These are phyloP conservation scores for Capsicum pubescens DNA, from an alignment of 257 asterid genomes.

Conservation along the genomic window DNA sequence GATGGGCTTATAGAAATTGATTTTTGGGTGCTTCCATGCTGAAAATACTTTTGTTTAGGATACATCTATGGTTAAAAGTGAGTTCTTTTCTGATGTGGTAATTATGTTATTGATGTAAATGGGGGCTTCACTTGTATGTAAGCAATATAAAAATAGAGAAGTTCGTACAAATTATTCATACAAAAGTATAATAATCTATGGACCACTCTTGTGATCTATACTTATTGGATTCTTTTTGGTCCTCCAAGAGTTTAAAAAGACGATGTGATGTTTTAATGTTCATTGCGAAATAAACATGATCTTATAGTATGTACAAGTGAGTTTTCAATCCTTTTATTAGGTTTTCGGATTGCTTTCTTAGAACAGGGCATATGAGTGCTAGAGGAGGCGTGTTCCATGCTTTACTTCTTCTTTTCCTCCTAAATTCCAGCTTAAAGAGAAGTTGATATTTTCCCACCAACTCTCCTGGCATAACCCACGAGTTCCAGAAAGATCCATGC, in stretches of 20 bases:
- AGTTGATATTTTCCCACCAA: not conserved
- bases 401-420: not conserved
- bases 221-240: not conserved
- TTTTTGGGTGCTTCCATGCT: not conserved
- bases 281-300: not conserved
- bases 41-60: conserved; percentile 2
- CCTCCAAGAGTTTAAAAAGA: not conserved
- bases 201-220: not conserved
- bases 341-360: not conserved
- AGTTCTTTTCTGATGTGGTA: not conserved
- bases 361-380: not conserved
- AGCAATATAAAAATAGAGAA: not conserved
- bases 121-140: not conserved
- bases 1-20: not conserved
- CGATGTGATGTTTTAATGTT: not conserved
- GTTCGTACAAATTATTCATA: not conserved
- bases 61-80: not conserved
- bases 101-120: not conserved
- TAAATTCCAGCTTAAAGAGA: not conserved
- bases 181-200: not conserved
- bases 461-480: not conserved
- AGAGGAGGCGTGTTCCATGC: not conserved
- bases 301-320: not conserved
- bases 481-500: not conserved
- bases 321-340: not conserved